Evolutionary conservation across 179 eudicot genomes (phyloP).

Genomic region (Kewa caespitosa): DNA sequence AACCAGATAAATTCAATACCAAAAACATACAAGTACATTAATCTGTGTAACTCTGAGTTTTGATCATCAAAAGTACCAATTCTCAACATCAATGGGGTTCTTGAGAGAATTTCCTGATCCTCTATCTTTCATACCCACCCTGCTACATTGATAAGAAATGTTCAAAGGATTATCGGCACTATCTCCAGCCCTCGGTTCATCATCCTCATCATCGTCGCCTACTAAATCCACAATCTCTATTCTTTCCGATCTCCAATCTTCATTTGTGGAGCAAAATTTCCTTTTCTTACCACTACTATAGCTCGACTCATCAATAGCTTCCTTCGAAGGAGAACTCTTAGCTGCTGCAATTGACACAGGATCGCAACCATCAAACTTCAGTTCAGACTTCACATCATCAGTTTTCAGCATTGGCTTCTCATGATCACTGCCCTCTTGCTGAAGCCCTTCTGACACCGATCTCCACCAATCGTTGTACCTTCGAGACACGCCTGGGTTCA

Average conservation of each 20-base stretch:
- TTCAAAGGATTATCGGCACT: conserved; percentile 21
- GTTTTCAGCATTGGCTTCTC: background rate
- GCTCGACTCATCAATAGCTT: background rate
- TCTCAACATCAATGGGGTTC: conserved; percentile 24
- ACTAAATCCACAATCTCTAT: conserved; percentile 17
- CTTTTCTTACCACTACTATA: background rate
- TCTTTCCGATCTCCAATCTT: background rate
- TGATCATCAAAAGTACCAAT: conserved; percentile 8
- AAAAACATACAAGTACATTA: too few species aligned
- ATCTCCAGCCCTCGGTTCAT: background rate
- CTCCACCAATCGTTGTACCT: background rate
- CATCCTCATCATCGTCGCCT: background rate
- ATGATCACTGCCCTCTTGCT: background rate
- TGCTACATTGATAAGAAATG: conserved; percentile 3
- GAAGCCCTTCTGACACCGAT: background rate
- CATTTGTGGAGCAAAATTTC: background rate
- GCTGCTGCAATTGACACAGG: background rate
- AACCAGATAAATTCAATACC: too few species aligned
- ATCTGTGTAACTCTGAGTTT: background rate
- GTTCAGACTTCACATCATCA: background rate
- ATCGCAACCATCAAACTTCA: background rate
- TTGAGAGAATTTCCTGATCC: conserved; percentile 11
- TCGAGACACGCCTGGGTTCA: background rate
- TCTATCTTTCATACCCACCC: background rate
- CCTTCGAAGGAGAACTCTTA: background rate